phyloP scores from a whole-genome alignment of 1,139 yeast species.

The Entelexis sorbosivorans region DNA sequence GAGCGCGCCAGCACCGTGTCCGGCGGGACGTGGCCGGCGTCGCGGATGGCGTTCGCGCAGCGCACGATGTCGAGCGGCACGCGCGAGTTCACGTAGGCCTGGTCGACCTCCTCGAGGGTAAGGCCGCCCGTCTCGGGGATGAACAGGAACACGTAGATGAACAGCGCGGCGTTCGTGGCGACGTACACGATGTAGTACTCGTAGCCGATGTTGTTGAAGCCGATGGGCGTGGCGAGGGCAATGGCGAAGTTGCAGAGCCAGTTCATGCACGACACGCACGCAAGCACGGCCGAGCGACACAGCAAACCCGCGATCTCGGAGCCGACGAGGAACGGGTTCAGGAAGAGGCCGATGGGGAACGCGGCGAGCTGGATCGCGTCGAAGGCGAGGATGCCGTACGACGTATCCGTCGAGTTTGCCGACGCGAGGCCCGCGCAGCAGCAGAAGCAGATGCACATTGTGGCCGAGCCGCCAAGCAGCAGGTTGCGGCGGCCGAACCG shows the following conservation, averaged over 20 bases:
- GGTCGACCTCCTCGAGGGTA: constrained; percentile 39
- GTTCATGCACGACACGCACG: constrained; percentile 36
- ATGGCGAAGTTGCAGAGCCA: constrained; percentile 41
- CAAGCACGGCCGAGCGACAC: constrained; percentile 49
- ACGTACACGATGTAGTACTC: constrained; percentile 33
- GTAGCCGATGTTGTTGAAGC: constrained; percentile 32
- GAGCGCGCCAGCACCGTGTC: constrained; percentile 4
- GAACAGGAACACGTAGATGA: constrained; percentile 44
- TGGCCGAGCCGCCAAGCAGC: constrained; percentile 19
- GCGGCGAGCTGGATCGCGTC: constrained; percentile 24
- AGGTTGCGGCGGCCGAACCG: constrained; percentile 23
- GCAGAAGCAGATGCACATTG: constrained; percentile 22
- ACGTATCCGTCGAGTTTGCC: constrained; percentile 10
- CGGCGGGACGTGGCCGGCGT: constrained; percentile 19
- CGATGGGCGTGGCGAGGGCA: constrained; percentile 36
- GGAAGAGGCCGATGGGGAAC: constrained; percentile 26
- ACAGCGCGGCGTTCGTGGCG: constrained; percentile 41
- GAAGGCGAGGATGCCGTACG: constrained; percentile 23
- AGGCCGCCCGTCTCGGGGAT: constrained; percentile 36
- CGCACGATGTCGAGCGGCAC: constrained; percentile 16
- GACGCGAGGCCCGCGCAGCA: constrained; percentile 20
- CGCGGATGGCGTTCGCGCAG: constrained; percentile 15
- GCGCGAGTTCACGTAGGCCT: constrained; percentile 26
- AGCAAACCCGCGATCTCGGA: constrained; percentile 55
- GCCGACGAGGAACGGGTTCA: constrained; percentile 38